Evolutionary conservation across 306 rosid species (phyloP), one percentile per base, ranked within the genome.

Genomic region (Prunus fruticosa): DNA sequence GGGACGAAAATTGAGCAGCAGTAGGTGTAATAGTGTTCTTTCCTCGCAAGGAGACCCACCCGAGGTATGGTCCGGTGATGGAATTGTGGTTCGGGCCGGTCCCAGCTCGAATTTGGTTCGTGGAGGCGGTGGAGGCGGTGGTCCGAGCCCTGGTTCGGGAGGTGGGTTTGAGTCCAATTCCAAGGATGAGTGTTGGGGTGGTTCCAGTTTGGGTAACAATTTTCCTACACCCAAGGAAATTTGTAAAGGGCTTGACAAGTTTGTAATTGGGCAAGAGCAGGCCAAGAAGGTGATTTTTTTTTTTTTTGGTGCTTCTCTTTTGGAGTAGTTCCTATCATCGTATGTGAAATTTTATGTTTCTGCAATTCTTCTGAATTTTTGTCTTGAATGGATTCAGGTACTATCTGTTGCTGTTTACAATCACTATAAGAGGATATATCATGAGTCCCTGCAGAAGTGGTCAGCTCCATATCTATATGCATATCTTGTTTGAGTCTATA

Each of bases 191-290:
- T 62, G 84, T 58, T 91, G 97, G 97, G 99, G 97, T 68, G 98
- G 99, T 51, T 90, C 98, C 57, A 96, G 82, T 77, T 53, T 92
- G 76, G 98, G 99, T 43, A 74, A 77, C 72, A 81, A 30, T 79
- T 91, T 96, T 58, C 99, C 99, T n/a, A 92, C 97, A 32, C 99
- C 99, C 0, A 96, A 96, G 87, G 99, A 92, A 66, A 89, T 96
- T 71, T 87, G 92, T 43, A 88, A 84, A 67, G 99, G 97, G 81
- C 97, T 96, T 52, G 99, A 96, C 74, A 92, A 89, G 80, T 92
- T 87, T 73, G 99, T 96, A 15, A 96, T 96, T 89, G 99, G 99
- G 72, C 99, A 96, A 73, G 93, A 89, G 79, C 88, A 85, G 81
- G 98, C 99, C 45, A 96, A 96, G 71, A 96, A 96, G 97, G 99